A percentile compares a stretch with the other conserved stretches of the same genome.
phyloP scores from a whole-genome alignment of 768 basidiomycete genomes.

The Termitomyces sp. region DNA sequence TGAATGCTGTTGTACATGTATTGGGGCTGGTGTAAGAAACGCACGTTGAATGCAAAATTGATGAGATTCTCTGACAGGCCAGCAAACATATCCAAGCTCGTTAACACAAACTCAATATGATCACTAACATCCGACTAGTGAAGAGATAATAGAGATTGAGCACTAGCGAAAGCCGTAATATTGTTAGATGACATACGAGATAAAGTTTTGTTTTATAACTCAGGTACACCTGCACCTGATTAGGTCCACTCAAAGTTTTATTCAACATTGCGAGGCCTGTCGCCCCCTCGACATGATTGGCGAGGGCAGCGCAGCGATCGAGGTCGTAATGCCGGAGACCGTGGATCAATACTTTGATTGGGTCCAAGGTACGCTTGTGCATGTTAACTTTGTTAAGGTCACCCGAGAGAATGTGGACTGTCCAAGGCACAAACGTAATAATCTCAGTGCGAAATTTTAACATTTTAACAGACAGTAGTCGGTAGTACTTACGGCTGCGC shows the following conservation, averaged over 20 bases:
- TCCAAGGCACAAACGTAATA: background rate
- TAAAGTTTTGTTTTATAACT: slow-evolving; percentile 66
- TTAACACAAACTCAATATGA: slow-evolving; percentile 66
- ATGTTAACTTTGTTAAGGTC: slow-evolving; percentile 66
- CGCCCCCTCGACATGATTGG: slow-evolving; percentile 24
- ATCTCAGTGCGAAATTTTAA: background rate
- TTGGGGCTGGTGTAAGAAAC: background rate
- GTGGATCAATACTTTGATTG: slow-evolving; percentile 63
- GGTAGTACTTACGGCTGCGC: slow-evolving; percentile 44
- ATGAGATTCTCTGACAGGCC: slow-evolving; percentile 65
- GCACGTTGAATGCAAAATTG: slow-evolving; percentile 68
- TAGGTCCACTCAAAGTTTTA: background rate
- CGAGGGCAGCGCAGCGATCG: slow-evolving; percentile 52
- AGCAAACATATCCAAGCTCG: slow-evolving; percentile 65
- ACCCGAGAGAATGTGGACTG: slow-evolving; percentile 72
- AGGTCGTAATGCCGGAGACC: slow-evolving; percentile 63
- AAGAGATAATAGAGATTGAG: background rate
- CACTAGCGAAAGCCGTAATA: background rate
- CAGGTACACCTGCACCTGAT: slow-evolving; percentile 44
- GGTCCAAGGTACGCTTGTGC: slow-evolving; percentile 68
- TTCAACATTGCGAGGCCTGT: background rate
- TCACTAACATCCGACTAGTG: slow-evolving; percentile 67
- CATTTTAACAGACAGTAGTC: background rate
- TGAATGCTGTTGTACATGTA: background rate
- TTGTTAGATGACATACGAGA: slow-evolving; percentile 42